Evolutionary conservation across 805 yeast genomes (phyloP).

Genomic region (Saccharomycopsis capsularis): DNA sequence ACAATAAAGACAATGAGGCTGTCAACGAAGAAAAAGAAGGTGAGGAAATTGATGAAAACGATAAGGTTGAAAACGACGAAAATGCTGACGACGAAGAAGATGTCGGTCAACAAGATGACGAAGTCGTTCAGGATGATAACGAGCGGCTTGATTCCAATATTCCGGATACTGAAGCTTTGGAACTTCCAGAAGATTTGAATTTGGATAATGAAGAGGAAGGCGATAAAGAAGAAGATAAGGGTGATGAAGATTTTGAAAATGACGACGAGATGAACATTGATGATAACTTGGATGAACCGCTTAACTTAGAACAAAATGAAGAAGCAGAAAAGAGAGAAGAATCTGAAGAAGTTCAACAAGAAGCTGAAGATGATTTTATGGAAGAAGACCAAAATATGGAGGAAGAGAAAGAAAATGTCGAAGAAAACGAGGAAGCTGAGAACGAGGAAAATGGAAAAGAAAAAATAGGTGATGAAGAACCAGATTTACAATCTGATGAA

Average conservation of each 20-base stretch:
- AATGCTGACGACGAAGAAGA: conserved; percentile 40
- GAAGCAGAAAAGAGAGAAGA: conserved; percentile 30
- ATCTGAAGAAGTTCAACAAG: conserved; percentile 25
- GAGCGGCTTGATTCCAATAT: conserved; percentile 67
- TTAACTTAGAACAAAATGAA: conserved; percentile 29
- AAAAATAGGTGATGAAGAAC: conserved; percentile 31
- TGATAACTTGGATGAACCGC: conserved; percentile 22
- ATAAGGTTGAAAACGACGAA: conserved; percentile 40
- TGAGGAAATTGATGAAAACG: conserved; percentile 30
- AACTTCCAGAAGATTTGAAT: conserved; percentile 87
- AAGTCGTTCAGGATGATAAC: conserved; percentile 52
- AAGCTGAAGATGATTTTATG: conserved; percentile 27
- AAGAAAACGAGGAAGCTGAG: conserved; percentile 25
- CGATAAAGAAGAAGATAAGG: conserved; percentile 36
- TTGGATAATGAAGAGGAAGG: conserved; percentile 67
- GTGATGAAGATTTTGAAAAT: conserved; percentile 30
- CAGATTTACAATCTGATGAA: conserved; percentile 27
- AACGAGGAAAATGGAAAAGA: conserved; percentile 29
- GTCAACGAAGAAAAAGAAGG: conserved; percentile 31
- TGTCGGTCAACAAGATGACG: conserved; percentile 45
- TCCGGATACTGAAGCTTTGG: conserved; percentile 81
- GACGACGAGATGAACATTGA: conserved; percentile 25
- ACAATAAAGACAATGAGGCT: conserved; percentile 29
- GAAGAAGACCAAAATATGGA: conserved; percentile 28
- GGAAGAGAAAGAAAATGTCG: conserved; percentile 26